Conservation (phyloP, 441 rosid species). For the Corymbia citriodora region DNA sequence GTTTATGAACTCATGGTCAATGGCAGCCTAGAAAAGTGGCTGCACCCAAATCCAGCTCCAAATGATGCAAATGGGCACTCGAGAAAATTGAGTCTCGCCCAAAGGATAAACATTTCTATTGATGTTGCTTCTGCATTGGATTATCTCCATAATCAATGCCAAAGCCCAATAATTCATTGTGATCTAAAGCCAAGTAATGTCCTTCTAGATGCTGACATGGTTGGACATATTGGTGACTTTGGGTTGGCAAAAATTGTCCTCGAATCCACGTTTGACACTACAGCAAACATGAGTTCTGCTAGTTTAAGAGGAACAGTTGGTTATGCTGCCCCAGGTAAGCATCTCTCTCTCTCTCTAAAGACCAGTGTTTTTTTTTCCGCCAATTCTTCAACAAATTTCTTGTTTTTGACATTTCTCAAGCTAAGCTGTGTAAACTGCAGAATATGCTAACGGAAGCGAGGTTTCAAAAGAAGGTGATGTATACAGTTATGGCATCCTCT, state of each 20-base stretch:
- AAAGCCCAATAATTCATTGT: neutral
- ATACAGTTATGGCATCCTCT: no score
- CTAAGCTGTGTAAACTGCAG: no score
- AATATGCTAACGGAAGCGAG: no score
- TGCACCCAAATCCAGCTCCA: neutral
- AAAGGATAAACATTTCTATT: neutral
- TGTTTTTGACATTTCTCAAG: no score
- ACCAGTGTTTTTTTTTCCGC: no score
- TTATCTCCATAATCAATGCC: neutral
- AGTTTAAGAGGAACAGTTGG: neutral
- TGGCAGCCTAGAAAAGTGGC: neutral
- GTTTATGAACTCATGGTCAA: neutral
- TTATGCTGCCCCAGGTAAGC: neutral
- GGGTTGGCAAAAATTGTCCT: neutral
- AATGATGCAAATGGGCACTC: neutral
- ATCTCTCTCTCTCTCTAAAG: neutral
- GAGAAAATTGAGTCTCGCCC: neutral
- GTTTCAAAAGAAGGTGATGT: no score
- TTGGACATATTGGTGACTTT: neutral
- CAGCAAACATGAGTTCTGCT: neutral
- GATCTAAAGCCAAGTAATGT: neutral
- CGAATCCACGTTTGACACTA: neutral
- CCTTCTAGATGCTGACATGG: neutral
- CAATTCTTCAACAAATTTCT: no score
- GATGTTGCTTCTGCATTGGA: neutral